Conservation (phyloP, 257 asterid genomes). For the Misopates orontium region DNA sequence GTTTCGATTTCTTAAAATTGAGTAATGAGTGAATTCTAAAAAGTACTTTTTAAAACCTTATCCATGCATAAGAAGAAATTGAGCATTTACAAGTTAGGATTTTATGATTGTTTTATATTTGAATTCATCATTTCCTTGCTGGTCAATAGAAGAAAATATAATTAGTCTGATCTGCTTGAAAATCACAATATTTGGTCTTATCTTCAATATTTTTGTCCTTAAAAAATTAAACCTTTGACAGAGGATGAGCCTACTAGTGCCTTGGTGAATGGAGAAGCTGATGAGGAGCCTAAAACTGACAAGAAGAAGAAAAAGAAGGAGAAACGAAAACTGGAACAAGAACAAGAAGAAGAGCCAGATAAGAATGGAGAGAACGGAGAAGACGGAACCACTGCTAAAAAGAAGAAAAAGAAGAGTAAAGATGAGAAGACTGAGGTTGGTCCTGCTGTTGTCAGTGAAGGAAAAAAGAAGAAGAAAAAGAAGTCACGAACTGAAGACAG, state of each 20-base stretch:
- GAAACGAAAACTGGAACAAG: conserved; percentile 55
- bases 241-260: conserved; percentile 45
- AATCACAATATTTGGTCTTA: not conserved
- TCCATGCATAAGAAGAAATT: not conserved
- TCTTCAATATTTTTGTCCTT: not conserved
- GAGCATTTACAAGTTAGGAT: too few relatives aligned
- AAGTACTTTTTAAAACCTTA: not conserved
- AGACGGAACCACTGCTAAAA: conserved; percentile 60
- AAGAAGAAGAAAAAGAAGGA: conserved; percentile 88
- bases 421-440: conserved; percentile 38
- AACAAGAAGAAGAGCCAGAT: conserved; percentile 37
- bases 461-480: conserved; percentile 62
- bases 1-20: conserved; percentile 1
- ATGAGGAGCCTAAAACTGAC: conserved; percentile 66
- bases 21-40: not conserved
- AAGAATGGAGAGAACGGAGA: conserved; percentile 40
- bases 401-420: conserved; percentile 66
- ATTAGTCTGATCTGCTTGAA: not conserved
- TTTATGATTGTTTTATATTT: too few relatives aligned
- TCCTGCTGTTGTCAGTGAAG: conserved; percentile 39
- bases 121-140: too few relatives aligned
- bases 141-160: too few relatives aligned
- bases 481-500: conserved; percentile 42
- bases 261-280: conserved; percentile 43
- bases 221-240: conserved; percentile 32